A percentile compares a stretch with the other conserved stretches of the same genome.
phyloP scores from a whole-genome alignment of 495 filamentous ascomycete species.

The Neurospora sp. region DNA sequence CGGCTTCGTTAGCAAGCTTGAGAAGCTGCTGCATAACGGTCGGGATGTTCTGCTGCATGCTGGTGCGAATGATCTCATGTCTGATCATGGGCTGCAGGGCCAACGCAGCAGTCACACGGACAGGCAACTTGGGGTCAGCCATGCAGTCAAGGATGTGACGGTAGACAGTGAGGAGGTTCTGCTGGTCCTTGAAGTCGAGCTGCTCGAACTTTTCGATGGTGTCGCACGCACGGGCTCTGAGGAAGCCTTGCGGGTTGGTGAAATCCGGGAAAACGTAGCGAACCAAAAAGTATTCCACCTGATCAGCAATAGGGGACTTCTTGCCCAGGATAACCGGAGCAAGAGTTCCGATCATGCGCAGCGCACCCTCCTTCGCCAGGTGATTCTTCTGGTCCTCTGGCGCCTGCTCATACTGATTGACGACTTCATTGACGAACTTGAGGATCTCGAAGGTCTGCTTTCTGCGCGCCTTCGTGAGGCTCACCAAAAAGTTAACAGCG shows the following conservation, averaged over 20 bases:
- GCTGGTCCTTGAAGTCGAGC: slow-evolving; percentile 88
- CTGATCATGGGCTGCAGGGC: slow-evolving; percentile 91
- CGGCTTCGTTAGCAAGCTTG: slow-evolving; percentile 91
- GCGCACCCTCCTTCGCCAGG: slow-evolving; percentile 88
- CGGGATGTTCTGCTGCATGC: slow-evolving; percentile 97
- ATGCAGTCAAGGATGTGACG: slow-evolving; percentile 94
- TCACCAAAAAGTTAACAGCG: slow-evolving; percentile 91
- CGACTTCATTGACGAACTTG: slow-evolving; percentile 84
- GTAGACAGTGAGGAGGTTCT: slow-evolving; percentile 91
- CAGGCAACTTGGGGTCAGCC: slow-evolving; percentile 83
- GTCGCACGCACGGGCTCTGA: slow-evolving; percentile 90
- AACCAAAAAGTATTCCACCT: slow-evolving; percentile 98
- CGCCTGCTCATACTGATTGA: slow-evolving; percentile 74
- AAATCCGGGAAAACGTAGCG: slow-evolving; percentile 98
- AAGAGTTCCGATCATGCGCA: slow-evolving; percentile 95
- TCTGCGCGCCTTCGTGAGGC: slow-evolving; percentile 85
- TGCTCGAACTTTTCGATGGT: slow-evolving; percentile 96
- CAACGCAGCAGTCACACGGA: slow-evolving; percentile 88
- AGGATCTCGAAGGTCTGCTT: slow-evolving; percentile 93
- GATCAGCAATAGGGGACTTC: slow-evolving; percentile 93
- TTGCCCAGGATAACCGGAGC: slow-evolving; percentile 91
- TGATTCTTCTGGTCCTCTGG: slow-evolving; percentile 82
- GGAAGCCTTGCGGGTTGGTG: slow-evolving; percentile 82
- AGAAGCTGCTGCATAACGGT: slow-evolving; percentile 98
- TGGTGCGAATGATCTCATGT: slow-evolving; percentile 83